phyloP scores from a whole-genome alignment of 1,139 yeast genomes.

The Taphrina flavorubra region DNA sequence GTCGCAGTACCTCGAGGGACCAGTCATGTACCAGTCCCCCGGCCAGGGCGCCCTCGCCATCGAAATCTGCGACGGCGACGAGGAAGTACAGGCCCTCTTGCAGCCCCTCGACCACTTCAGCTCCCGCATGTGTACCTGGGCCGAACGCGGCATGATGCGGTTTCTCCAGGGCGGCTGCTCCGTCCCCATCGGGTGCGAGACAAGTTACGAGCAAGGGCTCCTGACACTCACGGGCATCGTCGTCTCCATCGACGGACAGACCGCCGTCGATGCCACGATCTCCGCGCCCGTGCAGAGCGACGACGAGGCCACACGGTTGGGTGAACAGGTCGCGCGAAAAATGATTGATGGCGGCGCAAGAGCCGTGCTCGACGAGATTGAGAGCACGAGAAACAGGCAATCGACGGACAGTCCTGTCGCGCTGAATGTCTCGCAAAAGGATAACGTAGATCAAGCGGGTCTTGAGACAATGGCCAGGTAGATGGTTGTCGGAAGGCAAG shows the following conservation, averaged over 20 bases:
- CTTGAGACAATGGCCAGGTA: constrained; percentile 23
- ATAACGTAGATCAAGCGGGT: constrained; percentile 23
- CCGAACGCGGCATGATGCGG: constrained; percentile 87
- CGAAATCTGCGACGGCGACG: constrained; percentile 78
- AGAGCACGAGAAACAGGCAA: constrained; percentile 48
- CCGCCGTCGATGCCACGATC: constrained; percentile 64
- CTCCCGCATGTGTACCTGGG: constrained; percentile 78
- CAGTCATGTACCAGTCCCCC: constrained; percentile 92
- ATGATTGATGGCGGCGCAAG: constrained; percentile 81
- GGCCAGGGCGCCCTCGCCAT: constrained; percentile 98
- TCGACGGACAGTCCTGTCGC: constrained; percentile 12
- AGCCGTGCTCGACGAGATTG: constrained; percentile 76
- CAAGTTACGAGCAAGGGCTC: constrained; percentile 59
- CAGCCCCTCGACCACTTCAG: constrained; percentile 66
- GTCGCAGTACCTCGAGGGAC: constrained; percentile 65
- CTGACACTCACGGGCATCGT: constrained; percentile 70
- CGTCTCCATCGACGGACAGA: constrained; percentile 80
- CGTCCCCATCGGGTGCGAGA: constrained; percentile 90
- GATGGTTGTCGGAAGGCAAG: background rate
- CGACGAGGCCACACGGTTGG: constrained; percentile 73
- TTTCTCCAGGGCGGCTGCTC: constrained; percentile 96
- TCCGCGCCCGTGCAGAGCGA: constrained; percentile 53
- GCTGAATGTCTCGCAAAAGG: background rate
- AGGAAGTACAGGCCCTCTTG: constrained; percentile 63
- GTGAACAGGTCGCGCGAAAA: constrained; percentile 69